phyloP scores from a whole-genome alignment of 1,284 basidiomycete genomes.

The Sanghuangporus weigelae region DNA sequence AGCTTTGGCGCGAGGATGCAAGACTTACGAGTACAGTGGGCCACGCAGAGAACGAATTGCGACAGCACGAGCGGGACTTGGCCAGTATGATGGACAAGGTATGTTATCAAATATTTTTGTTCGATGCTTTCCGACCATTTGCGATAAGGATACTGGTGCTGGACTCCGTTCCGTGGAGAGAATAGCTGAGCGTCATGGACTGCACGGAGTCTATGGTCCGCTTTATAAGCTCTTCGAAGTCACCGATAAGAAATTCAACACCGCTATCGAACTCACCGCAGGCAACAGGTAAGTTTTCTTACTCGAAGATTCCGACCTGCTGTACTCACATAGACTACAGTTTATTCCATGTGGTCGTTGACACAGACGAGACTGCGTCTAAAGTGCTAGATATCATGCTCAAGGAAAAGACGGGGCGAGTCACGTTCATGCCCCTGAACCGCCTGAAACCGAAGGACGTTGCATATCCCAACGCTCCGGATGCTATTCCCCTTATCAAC shows the following conservation, averaged over 20 bases:
- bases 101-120: constrained; percentile 8
- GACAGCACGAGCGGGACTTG: constrained; percentile 73
- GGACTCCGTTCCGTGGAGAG: constrained; percentile 82
- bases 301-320: background rate
- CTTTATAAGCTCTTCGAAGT: constrained; percentile 93
- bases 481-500: constrained; percentile 83
- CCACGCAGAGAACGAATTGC: constrained; percentile 77
- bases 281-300: constrained; percentile 69
- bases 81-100: constrained; percentile 96
- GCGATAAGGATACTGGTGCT: constrained; percentile 75
- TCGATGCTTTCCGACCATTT: background rate
- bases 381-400: constrained; percentile 90
- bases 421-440: constrained; percentile 98
- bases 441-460: constrained; percentile 80
- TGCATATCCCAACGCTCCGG: constrained; percentile 70
- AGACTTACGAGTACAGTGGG: constrained; percentile 76
- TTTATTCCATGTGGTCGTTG: constrained; percentile 97
- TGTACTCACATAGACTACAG: constrained; percentile 35
- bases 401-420: constrained; percentile 86
- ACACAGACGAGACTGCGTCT: constrained; percentile 89
- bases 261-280: constrained; percentile 90
- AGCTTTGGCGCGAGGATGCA: constrained; percentile 93
- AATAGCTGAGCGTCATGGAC: constrained; percentile 69
- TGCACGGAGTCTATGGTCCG: constrained; percentile 88
- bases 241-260: constrained; percentile 86